Evolutionary conservation across 2,329 filamentous ascomycete species (phyloP).

Genomic region (Fusarium begoniae): DNA sequence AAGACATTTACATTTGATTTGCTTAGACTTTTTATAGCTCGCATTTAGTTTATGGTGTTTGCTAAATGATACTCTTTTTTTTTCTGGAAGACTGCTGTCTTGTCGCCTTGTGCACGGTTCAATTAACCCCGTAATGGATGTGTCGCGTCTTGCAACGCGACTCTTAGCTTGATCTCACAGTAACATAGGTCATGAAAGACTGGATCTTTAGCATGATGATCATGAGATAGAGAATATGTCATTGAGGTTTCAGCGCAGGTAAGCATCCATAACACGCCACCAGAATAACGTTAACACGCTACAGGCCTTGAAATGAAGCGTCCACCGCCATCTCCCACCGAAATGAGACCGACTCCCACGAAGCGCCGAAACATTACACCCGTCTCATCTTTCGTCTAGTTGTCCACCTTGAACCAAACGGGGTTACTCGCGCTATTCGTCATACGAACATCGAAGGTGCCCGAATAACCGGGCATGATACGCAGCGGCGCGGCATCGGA

Average conservation of each 20-base stretch:
- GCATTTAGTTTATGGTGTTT: constrained; percentile 18
- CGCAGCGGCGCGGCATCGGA: neutral
- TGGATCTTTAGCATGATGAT: neutral
- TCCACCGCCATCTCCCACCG: neutral
- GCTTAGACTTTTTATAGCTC: constrained; percentile 25
- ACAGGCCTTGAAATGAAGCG: neutral
- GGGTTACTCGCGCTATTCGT: constrained; percentile 1
- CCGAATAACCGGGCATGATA: neutral
- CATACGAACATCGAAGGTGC: constrained; percentile 7
- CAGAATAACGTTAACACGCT: neutral
- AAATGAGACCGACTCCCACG: neutral
- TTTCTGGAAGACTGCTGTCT: neutral
- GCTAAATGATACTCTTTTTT: constrained; percentile 20
- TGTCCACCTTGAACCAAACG: constrained; percentile 10
- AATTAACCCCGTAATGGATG: neutral
- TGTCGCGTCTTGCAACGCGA: neutral
- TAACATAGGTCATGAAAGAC: neutral
- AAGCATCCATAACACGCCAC: neutral
- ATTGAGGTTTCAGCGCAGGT: neutral
- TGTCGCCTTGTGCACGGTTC: neutral
- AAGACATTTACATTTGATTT: constrained; percentile 6
- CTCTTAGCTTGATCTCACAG: neutral
- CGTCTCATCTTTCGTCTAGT: neutral
- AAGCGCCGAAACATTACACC: neutral
- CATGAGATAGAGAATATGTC: neutral